Percentiles rank a stretch among this genome's conserved stretches.
phyloP scores from a whole-genome alignment of 805 yeast genomes.

The Schwanniomyces occidentalis region DNA sequence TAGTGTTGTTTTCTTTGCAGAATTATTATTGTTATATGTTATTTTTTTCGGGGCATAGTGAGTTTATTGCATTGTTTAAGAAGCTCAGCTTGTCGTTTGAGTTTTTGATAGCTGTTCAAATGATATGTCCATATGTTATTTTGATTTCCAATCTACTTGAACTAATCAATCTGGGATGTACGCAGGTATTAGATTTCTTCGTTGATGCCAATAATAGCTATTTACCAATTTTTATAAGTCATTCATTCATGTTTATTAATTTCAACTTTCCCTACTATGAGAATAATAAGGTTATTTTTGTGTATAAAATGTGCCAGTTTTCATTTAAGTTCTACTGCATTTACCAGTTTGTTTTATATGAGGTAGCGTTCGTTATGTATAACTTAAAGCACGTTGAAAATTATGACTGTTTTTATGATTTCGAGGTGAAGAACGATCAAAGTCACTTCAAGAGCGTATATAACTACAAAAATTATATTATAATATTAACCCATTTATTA shows the following conservation, averaged over 20 bases:
- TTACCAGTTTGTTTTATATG: conserved; percentile 32
- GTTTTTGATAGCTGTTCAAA: background rate
- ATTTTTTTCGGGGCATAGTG: too few relatives aligned
- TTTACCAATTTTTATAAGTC: conserved; percentile 35
- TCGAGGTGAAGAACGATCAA: conserved; percentile 1
- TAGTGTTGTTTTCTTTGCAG: conserved; percentile 19
- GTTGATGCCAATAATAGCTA: conserved; percentile 32
- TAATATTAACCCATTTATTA: conserved; percentile 2
- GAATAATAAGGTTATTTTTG: conserved; percentile 6
- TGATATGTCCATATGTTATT: conserved; percentile 1
- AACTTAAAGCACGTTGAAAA: conserved; percentile 7
- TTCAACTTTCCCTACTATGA: conserved; percentile 17
- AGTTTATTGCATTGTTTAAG: too few relatives aligned
- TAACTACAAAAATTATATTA: conserved; percentile 2
- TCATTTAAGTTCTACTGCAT: conserved; percentile 35
- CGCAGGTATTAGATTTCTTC: conserved; percentile 11
- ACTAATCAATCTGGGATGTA: background rate
- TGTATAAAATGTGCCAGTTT: conserved; percentile 22
- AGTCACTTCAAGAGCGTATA: background rate
- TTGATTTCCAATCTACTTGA: conserved; percentile 4
- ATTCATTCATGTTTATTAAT: conserved; percentile 31
- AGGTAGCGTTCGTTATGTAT: conserved; percentile 19
- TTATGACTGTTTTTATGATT: conserved; percentile 13
- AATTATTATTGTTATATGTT: too few relatives aligned
- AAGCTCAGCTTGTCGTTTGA: too few relatives aligned